phyloP scores from a whole-genome alignment of 2,329 filamentous ascomycete genomes.

The Aspergillus hiratsukae region DNA sequence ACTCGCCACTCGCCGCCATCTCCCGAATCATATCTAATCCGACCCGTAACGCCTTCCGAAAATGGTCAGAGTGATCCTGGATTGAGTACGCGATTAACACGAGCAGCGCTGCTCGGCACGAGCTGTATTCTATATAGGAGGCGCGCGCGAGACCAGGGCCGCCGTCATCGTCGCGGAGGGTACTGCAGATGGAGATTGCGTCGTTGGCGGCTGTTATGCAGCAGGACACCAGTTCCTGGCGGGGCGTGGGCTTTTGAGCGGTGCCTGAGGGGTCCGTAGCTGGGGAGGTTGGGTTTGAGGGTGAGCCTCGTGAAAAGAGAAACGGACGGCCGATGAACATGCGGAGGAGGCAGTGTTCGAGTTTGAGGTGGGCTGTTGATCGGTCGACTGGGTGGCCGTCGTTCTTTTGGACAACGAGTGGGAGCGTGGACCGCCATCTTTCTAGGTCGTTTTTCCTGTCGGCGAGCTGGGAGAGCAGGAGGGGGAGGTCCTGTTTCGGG shows the following conservation, averaged over 20 bases:
- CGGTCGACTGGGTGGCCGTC: slow-evolving; percentile 7
- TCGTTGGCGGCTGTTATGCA: slow-evolving; percentile 25
- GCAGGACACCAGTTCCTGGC: slow-evolving; percentile 19
- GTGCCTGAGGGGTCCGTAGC: background rate
- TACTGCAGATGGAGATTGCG: slow-evolving; percentile 22
- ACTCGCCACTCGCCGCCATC: slow-evolving; percentile 29
- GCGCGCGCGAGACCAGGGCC: slow-evolving; percentile 27
- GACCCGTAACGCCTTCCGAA: slow-evolving; percentile 16
- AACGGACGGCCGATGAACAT: slow-evolving; percentile 50
- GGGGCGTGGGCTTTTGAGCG: background rate
- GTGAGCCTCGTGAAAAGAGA: slow-evolving; percentile 28
- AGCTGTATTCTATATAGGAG: slow-evolving; percentile 35
- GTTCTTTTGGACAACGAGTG: background rate
- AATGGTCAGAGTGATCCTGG: slow-evolving; percentile 19
- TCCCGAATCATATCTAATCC: slow-evolving; percentile 28
- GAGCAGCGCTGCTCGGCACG: slow-evolving; percentile 31
- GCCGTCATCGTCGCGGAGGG: slow-evolving; percentile 13
- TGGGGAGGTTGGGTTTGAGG: background rate
- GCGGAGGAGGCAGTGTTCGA: slow-evolving; percentile 46
- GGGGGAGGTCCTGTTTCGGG: slow-evolving; percentile 7
- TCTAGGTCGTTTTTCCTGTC: slow-evolving; percentile 4
- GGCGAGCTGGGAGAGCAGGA: slow-evolving; percentile 7
- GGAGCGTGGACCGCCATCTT: slow-evolving; percentile 14
- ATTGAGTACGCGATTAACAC: slow-evolving; percentile 33
- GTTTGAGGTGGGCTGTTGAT: slow-evolving; percentile 22